Evolutionary conservation across 352 stramenopile genomes (phyloP).

Genomic region (Pythium volutum): DNA sequence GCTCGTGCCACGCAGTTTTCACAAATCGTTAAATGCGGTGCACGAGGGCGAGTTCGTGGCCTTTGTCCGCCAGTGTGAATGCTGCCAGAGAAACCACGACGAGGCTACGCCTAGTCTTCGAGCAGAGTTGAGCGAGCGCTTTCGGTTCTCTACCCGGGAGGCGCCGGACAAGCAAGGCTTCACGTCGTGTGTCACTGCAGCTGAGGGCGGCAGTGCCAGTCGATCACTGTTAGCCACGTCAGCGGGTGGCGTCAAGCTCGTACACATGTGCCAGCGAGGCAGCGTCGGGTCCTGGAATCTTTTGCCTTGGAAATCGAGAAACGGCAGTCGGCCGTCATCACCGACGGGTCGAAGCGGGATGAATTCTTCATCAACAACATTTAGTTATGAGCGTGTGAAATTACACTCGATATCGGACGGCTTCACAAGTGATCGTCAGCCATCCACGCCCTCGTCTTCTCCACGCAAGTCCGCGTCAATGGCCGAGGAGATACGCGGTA

Average conservation of each 20-base stretch:
- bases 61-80: slow-evolving; percentile 55
- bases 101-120: not conserved
- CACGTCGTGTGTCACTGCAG: slow-evolving; percentile 38
- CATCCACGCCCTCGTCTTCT: not conserved
- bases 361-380: slow-evolving; percentile 9
- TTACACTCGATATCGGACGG: slow-evolving; percentile 32
- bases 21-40: slow-evolving; percentile 51
- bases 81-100: slow-evolving; percentile 26
- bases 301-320: slow-evolving; percentile 13
- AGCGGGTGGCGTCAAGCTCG: slow-evolving; percentile 29
- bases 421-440: slow-evolving; percentile 14
- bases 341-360: slow-evolving; percentile 15
- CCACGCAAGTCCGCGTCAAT: not conserved
- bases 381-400: slow-evolving; percentile 27
- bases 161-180: slow-evolving; percentile 30
- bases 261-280: slow-evolving; percentile 56
- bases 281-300: slow-evolving; percentile 56
- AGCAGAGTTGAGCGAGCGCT: not conserved
- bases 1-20: slow-evolving; percentile 72
- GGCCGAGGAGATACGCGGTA: not conserved
- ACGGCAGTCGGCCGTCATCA: slow-evolving; percentile 14
- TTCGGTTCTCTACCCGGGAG: not conserved
- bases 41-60: slow-evolving; percentile 51
- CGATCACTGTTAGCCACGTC: slow-evolving; percentile 8
- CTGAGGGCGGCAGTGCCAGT: slow-evolving; percentile 2